Percentiles rank a stretch among this genome's conserved stretches.
These are phyloP conservation scores for Epipyxis sp. DNA, from an alignment of 108 stramenopile genomes.

Conservation along the genomic window DNA sequence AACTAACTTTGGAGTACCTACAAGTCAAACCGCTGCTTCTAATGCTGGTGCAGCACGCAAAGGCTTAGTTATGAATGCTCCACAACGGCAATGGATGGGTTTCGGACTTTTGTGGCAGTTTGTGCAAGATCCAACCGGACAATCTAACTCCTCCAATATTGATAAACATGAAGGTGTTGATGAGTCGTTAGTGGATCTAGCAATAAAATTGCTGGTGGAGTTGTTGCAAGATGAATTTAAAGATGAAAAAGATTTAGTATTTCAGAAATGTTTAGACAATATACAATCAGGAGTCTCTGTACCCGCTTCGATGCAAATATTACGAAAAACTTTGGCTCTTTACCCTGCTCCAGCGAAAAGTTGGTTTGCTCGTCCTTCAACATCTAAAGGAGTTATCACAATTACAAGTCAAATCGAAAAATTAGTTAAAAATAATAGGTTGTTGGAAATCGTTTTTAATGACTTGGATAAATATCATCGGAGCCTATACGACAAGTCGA, in stretches of 20 bases:
- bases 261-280: slow-evolving; percentile 25
- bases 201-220: slow-evolving; percentile 9
- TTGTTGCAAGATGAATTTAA: slow-evolving; percentile 27
- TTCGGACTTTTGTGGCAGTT: slow-evolving; percentile 21
- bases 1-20: not conserved
- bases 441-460: slow-evolving; percentile 7
- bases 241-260: slow-evolving; percentile 4
- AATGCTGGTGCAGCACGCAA: too few relatives aligned
- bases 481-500: not conserved
- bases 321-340: not conserved
- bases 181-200: not conserved
- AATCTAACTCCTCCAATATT: not conserved
- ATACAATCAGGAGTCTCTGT: not conserved
- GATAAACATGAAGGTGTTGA: too few relatives aligned
- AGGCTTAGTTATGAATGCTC: not conserved
- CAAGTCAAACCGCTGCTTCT: not conserved
- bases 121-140: not conserved
- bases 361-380: slow-evolving; percentile 19
- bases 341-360: not conserved
- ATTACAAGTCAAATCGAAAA: slow-evolving; percentile 3
- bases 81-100: slow-evolving; percentile 10
- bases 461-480: slow-evolving; percentile 1
- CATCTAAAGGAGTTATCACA: not conserved
- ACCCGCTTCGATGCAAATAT: not conserved
- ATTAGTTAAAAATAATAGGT: not conserved